Base-by-base conservation (phyloP, 441 rosid genomes). In the Populus tomentosa region DNA sequence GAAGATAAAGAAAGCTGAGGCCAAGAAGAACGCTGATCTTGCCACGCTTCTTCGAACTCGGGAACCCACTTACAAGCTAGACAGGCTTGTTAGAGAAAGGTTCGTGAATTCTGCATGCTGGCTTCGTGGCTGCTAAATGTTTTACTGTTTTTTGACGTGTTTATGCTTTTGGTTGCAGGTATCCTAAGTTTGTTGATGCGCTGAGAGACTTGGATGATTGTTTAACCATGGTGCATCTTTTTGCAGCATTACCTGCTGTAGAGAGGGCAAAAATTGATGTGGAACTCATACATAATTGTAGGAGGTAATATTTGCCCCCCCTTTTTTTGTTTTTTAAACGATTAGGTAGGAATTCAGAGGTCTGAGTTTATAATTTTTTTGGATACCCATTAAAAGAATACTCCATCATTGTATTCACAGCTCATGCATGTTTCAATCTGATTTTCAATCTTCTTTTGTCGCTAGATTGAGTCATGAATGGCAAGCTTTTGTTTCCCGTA, bases 191-290 rank as follows among this genome's bases (percentile, higher is more conserved):
- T 76, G 78, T 91, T 74, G 97, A 94, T 84, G 97, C 97, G 5
- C 89, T 95, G 10, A 89, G 99, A 64, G 99, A 95, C 85, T 89
- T 95, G 90, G 99, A 94, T 83, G 99, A 94, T 72, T 90, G 97
- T 82, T 94, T 95, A 50, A 88, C 97, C 0, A 85, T 90, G 97
- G 95, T 95, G 75, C 97, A 92, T 82, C 97, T 94, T 61, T 95
- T 95, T 85, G 98, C 98, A 10, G 93, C 88, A 42, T 85, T 95
- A 71, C 97, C 98, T 79, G 97, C 94, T 38, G 80, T 86, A 69
- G 92, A 95, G 81, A 90, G 93, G 87, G 83, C 89, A 79, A 95
- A 89, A 53, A 88, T 94, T 66, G 91, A 92, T 75, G 95, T 86
- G 46, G 91, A 89, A 83, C 87, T 90, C 24, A 85, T 92, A 36